Evolutionary conservation across 192 early-diverging fungal species (phyloP).

Genomic region (Backusella sp.): DNA sequence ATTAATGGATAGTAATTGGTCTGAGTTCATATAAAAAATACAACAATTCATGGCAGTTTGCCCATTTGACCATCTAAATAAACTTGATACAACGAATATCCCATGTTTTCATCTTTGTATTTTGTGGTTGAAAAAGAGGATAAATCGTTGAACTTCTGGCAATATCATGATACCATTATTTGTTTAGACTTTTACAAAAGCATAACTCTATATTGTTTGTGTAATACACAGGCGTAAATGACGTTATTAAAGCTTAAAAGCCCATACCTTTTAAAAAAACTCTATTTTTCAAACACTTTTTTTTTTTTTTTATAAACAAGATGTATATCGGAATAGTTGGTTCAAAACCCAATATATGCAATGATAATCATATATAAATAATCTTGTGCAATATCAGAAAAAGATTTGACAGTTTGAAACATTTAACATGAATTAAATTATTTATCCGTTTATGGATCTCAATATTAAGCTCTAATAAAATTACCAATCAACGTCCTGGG

Average conservation of each 20-base stretch:
- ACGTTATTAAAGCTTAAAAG: conserved; percentile 6
- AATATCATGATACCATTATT: background rate
- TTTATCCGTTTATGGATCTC: background rate
- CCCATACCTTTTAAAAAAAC: background rate
- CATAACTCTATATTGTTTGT: conserved; percentile 5
- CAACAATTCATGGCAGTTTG: background rate
- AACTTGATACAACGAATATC: background rate
- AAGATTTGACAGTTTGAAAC: background rate
- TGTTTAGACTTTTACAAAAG: background rate
- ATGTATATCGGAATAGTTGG: background rate
- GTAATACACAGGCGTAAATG: background rate
- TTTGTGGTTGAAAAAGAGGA: background rate
- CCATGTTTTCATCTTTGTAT: background rate
- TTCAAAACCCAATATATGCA: background rate
- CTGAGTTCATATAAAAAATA: background rate
- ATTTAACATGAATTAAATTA: background rate
- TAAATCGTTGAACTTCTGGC: background rate
- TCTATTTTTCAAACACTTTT: background rate
- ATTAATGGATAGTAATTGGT: background rate
- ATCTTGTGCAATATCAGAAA: background rate
- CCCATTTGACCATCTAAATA: background rate
- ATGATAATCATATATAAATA: background rate
- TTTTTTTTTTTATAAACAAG: background rate
- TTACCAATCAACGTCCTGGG: background rate
- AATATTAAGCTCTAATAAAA: background rate